Base-by-base conservation (phyloP, 2,329 filamentous ascomycete genomes). In the Claviceps monticola region DNA sequence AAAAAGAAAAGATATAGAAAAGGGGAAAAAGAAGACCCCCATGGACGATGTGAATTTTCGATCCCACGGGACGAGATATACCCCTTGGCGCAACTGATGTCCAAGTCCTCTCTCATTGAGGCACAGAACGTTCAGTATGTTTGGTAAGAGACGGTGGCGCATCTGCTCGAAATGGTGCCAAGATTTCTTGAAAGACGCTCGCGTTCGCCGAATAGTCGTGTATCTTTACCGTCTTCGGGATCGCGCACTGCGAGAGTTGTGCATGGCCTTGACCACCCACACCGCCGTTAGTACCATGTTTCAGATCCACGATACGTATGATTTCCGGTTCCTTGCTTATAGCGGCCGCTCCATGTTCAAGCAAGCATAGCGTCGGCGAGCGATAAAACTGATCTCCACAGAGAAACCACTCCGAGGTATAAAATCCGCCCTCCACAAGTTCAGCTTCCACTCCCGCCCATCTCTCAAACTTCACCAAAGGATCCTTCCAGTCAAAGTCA, bases 401-500 rank as follows among this genome's bases (percentile, higher is more conserved):
- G 26, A 64, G 56, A 41, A 70, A 64, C 62, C 64, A 66, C 42
- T 67, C 64, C 5, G 68, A 66, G n/a, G 67, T 70, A 57, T 93
- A 91, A 74, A 83, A 91, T 16, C 84, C 85, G 13, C 75, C 79
- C 1, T 78, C 68, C 47, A 86, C 77, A 52, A 91, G 68, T 23
- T 74, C 70, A 49, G 67, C 66, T 66, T 93, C 86, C 45, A 77
- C 74, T 16, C 70, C 67, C 54, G 73, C 73, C 87, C 87, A 93
- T 60, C 86, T 83, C 45, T 72, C 71, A 52, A 81, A 71, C 64
- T 91, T 90, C 50, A 75, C 75, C 0, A 69, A 68, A 8, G 77
- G 74, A 52, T 82, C 83, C 69, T 93, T 93, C 60, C 85, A 75
- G 66, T 93, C 87, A 44, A 91, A 74, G 61, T 93, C 87, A 1